These are phyloP conservation scores for Paragyromitra xinjiangensis DNA, from an alignment of 495 filamentous ascomycete species.

Conservation along the genomic window DNA sequence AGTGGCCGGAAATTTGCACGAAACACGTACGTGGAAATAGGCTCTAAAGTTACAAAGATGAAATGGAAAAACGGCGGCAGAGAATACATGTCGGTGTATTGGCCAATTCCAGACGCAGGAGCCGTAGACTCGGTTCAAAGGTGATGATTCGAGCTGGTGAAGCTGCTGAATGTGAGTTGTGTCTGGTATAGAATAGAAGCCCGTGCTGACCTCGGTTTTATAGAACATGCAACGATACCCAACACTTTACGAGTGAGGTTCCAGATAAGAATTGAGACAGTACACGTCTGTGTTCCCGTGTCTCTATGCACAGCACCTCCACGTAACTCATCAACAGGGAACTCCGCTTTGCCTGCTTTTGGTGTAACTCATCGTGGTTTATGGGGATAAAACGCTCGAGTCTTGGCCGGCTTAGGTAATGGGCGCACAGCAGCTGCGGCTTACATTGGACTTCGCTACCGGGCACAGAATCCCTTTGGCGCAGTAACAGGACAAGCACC, in stretches of 20 bases:
- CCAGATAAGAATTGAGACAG: conserved; percentile 43
- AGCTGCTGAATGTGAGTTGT: conserved; percentile 9
- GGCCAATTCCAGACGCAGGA: neutral
- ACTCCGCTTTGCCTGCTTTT: conserved; percentile 21
- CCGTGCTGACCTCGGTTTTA: neutral
- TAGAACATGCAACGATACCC: conserved; percentile 5
- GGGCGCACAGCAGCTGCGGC: conserved; percentile 48
- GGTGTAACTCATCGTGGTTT: conserved; percentile 4
- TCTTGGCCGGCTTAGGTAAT: conserved; percentile 45
- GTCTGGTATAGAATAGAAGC: neutral
- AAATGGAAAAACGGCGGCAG: conserved; percentile 39
- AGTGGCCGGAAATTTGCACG: conserved; percentile 11
- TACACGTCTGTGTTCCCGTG: conserved; percentile 40
- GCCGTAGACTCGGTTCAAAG: conserved; percentile 9
- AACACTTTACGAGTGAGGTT: conserved; percentile 29
- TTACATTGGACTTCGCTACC: conserved; percentile 47
- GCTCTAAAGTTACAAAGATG: conserved; percentile 38
- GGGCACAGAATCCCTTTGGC: conserved; percentile 40
- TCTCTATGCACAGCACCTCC: conserved; percentile 16
- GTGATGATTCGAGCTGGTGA: neutral
- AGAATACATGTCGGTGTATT: conserved; percentile 35
- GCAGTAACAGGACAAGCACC: conserved; percentile 52
- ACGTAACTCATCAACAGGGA: conserved; percentile 19
- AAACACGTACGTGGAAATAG: conserved; percentile 45
- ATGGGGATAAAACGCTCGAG: conserved; percentile 1